phyloP scores from a whole-genome alignment of 2,329 filamentous ascomycete species.

The Phaeosphaeria sp. region DNA sequence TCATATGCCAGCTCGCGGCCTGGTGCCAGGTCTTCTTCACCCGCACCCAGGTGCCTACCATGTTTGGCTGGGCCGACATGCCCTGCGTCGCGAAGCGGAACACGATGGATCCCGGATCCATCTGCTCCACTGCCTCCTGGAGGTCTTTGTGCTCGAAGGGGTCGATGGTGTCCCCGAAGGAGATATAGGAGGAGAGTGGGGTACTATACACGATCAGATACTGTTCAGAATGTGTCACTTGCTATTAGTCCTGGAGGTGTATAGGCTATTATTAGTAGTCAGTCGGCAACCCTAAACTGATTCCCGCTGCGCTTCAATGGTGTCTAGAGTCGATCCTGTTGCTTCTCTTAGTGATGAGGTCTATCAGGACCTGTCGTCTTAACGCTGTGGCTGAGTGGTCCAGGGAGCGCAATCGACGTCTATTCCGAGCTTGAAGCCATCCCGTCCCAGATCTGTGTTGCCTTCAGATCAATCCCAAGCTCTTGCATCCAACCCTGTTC shows the following conservation, averaged over 20 bases:
- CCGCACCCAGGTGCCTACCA: constrained; percentile 4
- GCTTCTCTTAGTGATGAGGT: neutral
- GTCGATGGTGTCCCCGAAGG: neutral
- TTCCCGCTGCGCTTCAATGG: too few species aligned
- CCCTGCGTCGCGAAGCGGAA: too few species aligned
- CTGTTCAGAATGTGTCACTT: neutral
- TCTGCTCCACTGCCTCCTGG: neutral
- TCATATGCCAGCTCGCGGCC: constrained; percentile 5
- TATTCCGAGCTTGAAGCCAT: too few species aligned
- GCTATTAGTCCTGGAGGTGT: neutral
- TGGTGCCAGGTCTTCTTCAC: constrained; percentile 14
- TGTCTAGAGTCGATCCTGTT: neutral
- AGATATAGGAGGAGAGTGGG: too few species aligned
- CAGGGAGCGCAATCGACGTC: too few species aligned
- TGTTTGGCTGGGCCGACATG: neutral
- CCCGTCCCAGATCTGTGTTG: too few species aligned
- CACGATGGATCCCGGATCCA: too few species aligned
- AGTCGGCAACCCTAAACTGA: too few species aligned
- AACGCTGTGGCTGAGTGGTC: neutral
- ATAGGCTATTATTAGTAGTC: too few species aligned
- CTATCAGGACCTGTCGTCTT: neutral
- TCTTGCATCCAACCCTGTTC: too few species aligned
- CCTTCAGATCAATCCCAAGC: too few species aligned
- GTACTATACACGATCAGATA: too few species aligned
- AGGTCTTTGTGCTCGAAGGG: neutral